These are phyloP conservation scores for Truncatella angustata DNA, from an alignment of 2,329 filamentous ascomycete genomes.

Conservation along the genomic window DNA sequence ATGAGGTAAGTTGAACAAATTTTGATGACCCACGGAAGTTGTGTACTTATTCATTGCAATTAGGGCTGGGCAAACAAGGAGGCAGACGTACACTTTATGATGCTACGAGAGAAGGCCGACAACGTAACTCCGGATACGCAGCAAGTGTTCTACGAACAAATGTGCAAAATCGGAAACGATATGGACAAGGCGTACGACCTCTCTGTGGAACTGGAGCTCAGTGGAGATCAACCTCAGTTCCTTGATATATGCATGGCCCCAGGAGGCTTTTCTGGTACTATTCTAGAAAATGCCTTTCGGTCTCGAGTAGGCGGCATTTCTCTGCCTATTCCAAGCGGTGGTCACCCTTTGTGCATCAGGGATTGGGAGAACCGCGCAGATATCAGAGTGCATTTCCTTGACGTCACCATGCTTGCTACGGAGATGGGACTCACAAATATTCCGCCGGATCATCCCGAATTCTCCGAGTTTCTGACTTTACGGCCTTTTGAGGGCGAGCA, in stretches of 20 bases:
- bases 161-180: slow-evolving; percentile 40
- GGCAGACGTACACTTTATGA: slow-evolving; percentile 41
- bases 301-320: slow-evolving; percentile 37
- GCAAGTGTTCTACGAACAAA: slow-evolving; percentile 37
- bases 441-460: slow-evolving; percentile 31
- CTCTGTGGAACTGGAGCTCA: slow-evolving; percentile 18
- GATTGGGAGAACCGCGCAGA: background rate
- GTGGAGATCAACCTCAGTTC: slow-evolving; percentile 25
- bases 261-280: slow-evolving; percentile 45
- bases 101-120: slow-evolving; percentile 37
- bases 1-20: background rate
- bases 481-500: slow-evolving; percentile 16
- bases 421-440: slow-evolving; percentile 38
- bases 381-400: slow-evolving; percentile 30
- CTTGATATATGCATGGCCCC: slow-evolving; percentile 58
- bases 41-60: background rate
- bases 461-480: slow-evolving; percentile 24
- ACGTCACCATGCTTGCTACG: slow-evolving; percentile 50
- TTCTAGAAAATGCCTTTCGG: slow-evolving; percentile 32
- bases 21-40: background rate
- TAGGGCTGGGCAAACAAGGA: slow-evolving; percentile 43
- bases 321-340: slow-evolving; percentile 37
- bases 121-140: slow-evolving; percentile 18
- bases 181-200: slow-evolving; percentile 33
- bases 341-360: slow-evolving; percentile 34